Evolutionary conservation across 495 filamentous ascomycete genomes (phyloP).

Genomic region (Talaromyces stipitatus): DNA sequence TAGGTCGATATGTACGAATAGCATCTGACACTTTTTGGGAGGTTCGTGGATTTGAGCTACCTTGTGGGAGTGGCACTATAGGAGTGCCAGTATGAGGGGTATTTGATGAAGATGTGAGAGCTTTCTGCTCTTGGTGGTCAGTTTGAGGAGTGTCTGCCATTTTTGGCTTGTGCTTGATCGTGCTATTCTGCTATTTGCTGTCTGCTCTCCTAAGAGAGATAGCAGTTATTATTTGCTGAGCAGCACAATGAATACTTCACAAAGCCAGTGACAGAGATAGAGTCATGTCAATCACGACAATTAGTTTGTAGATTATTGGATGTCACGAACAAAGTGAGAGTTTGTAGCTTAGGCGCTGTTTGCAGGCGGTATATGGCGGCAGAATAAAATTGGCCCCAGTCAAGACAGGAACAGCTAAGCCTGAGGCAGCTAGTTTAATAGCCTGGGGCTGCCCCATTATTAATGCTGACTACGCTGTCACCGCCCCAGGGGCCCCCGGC

Average conservation of each 20-base stretch:
- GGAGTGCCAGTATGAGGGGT: constrained; percentile 12
- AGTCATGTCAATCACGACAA: background rate
- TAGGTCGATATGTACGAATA: constrained; percentile 37
- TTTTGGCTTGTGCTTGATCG: background rate
- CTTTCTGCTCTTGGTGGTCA: constrained; percentile 5
- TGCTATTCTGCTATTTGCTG: background rate
- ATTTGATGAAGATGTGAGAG: background rate
- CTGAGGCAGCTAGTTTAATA: no score
- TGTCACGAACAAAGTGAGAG: no score
- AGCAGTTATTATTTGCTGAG: background rate
- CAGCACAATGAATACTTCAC: background rate
- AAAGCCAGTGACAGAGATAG: background rate
- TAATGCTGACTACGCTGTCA: background rate
- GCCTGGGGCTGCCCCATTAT: background rate
- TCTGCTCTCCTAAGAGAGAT: background rate
- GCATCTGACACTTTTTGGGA: constrained; percentile 39
- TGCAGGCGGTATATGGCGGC: constrained; percentile 2
- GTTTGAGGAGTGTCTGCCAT: constrained; percentile 7
- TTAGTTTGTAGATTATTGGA: no score
- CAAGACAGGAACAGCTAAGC: background rate
- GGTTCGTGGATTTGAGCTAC: constrained; percentile 18
- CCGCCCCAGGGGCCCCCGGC: background rate
- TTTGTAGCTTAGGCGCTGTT: background rate
- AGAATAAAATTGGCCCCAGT: background rate
- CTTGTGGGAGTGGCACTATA: constrained; percentile 16